These are phyloP conservation scores for Penicillium ochrochloron DNA, from an alignment of 495 filamentous ascomycete species.

Conservation along the genomic window DNA sequence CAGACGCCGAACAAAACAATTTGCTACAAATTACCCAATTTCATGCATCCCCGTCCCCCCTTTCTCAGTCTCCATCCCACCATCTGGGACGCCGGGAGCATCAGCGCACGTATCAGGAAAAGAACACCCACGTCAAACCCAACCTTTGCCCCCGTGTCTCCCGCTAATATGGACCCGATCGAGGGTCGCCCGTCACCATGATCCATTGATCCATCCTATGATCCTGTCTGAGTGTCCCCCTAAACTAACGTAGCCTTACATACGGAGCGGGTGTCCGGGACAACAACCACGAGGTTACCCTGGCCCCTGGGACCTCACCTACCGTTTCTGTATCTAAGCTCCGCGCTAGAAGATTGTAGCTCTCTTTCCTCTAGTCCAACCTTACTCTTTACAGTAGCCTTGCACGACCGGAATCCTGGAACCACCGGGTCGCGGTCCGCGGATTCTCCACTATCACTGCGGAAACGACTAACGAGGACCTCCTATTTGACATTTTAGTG, in stretches of 20 bases:
- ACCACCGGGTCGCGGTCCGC: slow-evolving; percentile 5
- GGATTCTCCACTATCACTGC: slow-evolving; percentile 21
- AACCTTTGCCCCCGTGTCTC: not conserved
- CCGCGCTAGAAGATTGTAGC: not conserved
- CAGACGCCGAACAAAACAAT: slow-evolving; percentile 21
- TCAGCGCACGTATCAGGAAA: slow-evolving; percentile 18
- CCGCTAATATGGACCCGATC: slow-evolving; percentile 9
- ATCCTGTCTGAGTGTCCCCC: too few species aligned
- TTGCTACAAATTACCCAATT: not conserved
- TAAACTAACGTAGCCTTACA: too few species aligned
- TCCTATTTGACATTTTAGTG: slow-evolving; percentile 23
- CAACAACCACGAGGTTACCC: slow-evolving; percentile 26
- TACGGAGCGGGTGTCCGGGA: not conserved
- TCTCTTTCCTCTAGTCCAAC: not conserved
- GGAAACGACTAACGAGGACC: slow-evolving; percentile 11
- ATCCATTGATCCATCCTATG: too few species aligned
- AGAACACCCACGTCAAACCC: slow-evolving; percentile 7
- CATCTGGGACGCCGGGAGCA: slow-evolving; percentile 12
- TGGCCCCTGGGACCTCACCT: not conserved
- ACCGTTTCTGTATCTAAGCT: not conserved
- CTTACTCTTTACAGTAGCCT: not conserved
- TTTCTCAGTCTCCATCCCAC: not conserved
- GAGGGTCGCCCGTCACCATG: not conserved
- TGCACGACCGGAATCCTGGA: slow-evolving; percentile 2
- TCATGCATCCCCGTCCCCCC: not conserved